Conservation (phyloP, 352 stramenopile species). For the Phytopythium kandeliae region DNA sequence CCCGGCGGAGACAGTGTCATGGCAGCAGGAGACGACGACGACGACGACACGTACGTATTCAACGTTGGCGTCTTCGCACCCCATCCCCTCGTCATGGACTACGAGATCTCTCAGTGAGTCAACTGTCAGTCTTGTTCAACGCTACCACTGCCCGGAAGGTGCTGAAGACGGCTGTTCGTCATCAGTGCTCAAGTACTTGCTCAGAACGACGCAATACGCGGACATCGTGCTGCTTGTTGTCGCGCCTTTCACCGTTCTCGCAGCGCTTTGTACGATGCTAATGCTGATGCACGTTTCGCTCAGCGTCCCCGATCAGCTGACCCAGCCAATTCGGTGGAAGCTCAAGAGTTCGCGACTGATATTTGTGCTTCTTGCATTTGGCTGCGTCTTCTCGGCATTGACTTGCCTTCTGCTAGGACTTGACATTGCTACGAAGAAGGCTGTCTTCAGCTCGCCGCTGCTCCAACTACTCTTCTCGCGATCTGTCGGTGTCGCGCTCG, state of each 20-base stretch:
- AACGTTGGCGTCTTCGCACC: neutral
- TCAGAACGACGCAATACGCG: neutral
- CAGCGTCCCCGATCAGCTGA: neutral
- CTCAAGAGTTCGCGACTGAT: slow-evolving; percentile 9
- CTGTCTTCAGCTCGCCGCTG: slow-evolving; percentile 40
- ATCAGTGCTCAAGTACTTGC: neutral
- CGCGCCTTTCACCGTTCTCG: neutral
- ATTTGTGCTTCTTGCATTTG: slow-evolving; percentile 17
- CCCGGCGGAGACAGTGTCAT: slow-evolving; percentile 21
- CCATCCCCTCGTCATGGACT: slow-evolving; percentile 3
- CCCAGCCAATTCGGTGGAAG: slow-evolving; percentile 6
- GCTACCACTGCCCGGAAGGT: slow-evolving; percentile 11
- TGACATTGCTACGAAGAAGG: slow-evolving; percentile 28
- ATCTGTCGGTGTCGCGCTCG: slow-evolving; percentile 25
- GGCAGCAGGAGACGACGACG: slow-evolving; percentile 17
- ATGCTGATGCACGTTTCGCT: neutral
- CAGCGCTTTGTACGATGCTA: neutral
- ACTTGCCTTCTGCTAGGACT: slow-evolving; percentile 25
- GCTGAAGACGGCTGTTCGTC: slow-evolving; percentile 6
- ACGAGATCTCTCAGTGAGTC: slow-evolving; percentile 8
- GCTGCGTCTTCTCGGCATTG: slow-evolving; percentile 22
- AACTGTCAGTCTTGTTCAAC: neutral
- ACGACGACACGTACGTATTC: slow-evolving; percentile 17
- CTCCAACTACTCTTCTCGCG: slow-evolving; percentile 42
- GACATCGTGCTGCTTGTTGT: neutral